Conservation (phyloP, 306 rosid species). For the Castanea crenata region DNA sequence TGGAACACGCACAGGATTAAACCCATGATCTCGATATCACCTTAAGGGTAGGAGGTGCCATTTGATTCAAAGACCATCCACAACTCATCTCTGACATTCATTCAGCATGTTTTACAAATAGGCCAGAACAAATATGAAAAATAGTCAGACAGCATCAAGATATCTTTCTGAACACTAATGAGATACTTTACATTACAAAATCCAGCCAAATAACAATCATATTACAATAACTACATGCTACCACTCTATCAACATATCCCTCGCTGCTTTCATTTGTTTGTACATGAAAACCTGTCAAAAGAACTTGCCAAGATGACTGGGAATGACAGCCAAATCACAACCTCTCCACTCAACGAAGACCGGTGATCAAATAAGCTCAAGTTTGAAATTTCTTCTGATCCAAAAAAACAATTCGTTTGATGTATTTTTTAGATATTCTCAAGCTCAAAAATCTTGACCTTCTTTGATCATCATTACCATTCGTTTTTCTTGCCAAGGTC, state of each 20-base stretch:
- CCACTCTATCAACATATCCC: neutral
- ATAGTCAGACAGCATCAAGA: neutral
- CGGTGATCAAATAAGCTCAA: conserved; percentile 36
- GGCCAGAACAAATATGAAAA: too few species aligned
- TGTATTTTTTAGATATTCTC: neutral
- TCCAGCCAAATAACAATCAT: neutral
- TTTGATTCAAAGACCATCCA: too few species aligned
- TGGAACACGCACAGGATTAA: too few species aligned
- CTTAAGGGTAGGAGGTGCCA: too few species aligned
- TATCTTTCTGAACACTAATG: neutral
- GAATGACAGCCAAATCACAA: conserved; percentile 33
- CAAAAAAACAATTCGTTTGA: neutral
- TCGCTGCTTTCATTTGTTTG: neutral
- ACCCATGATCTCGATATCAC: too few species aligned
- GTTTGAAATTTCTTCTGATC: neutral
- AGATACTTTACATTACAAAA: neutral
- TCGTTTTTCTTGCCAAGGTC: neutral
- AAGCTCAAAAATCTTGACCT: conserved; percentile 17
- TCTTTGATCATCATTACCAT: conserved; percentile 26
- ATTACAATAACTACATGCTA: conserved; percentile 11
- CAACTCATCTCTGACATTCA: too few species aligned
- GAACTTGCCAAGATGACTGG: neutral
- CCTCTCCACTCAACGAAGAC: conserved; percentile 2
- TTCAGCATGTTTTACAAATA: too few species aligned
- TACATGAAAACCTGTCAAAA: neutral